Evolutionary conservation across 805 yeast species (phyloP).

Genomic region (Wickerhamia fluorescens): DNA sequence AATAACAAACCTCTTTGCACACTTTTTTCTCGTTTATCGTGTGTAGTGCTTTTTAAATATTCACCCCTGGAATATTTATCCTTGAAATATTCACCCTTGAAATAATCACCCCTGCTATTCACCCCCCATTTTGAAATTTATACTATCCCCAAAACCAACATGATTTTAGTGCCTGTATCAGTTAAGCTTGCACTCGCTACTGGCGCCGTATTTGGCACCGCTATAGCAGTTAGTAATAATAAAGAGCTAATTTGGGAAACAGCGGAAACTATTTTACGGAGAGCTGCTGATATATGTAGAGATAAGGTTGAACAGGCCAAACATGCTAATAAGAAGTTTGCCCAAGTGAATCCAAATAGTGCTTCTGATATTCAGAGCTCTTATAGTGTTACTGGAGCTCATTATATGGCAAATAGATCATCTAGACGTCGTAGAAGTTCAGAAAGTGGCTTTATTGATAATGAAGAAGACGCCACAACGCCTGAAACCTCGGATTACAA

Average conservation of each 20-base stretch:
- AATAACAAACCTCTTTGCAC: too few species aligned
- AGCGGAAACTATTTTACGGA: conserved; percentile 21
- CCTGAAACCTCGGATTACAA: conserved; percentile 1
- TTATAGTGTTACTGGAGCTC: too few species aligned
- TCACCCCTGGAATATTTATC: too few species aligned
- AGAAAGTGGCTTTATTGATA: too few species aligned
- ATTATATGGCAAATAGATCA: too few species aligned
- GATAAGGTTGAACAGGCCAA: conserved; percentile 9
- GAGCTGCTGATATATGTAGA: conserved; percentile 25
- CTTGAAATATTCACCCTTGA: too few species aligned
- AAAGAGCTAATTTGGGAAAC: conserved; percentile 22
- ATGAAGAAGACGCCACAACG: conserved; percentile 1
- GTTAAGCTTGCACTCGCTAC: conserved; percentile 24
- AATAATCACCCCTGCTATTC: not conserved
- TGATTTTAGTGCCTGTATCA: conserved; percentile 27
- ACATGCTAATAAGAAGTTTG: conserved; percentile 12
- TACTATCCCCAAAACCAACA: conserved; percentile 4
- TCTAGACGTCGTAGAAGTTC: too few species aligned
- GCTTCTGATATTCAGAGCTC: too few species aligned
- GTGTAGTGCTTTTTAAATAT: too few species aligned
- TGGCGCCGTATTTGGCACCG: conserved; percentile 30
- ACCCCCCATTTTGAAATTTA: not conserved
- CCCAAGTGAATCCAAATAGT: too few species aligned
- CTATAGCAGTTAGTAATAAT: conserved; percentile 23
- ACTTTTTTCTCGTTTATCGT: too few species aligned